Base-by-base conservation (phyloP, 192 early-diverging fungal genomes). In the Umbelopsis sp. region DNA sequence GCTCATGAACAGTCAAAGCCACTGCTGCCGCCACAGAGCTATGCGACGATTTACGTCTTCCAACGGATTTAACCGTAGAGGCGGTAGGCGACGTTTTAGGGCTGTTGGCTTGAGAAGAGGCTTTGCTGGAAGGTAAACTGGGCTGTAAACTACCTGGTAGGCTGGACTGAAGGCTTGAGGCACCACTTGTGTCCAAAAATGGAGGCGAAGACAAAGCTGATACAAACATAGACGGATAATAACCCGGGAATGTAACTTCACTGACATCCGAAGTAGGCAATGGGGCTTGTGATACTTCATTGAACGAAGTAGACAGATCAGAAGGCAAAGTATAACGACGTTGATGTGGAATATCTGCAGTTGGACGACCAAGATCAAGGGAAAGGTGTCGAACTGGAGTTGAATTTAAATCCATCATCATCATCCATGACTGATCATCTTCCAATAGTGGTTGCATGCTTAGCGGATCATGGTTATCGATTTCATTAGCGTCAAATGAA, bases 1-100 rank as follows among this genome's bases (percentile, higher is more conserved):
- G 77, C n/a, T 78, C 76, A 56, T 78, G 71, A 5, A 54, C 71
- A 4, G 76, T 73, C 38, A 78, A 41, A 10, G 76, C 69, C 36
- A 78, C 76, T 32, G 65, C 71, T 0, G 76, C 59, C 21, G 76
- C 76, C n/a, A 78, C 76, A 41, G 68, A 75, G 2, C 68, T 45
- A 12, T 70, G 68, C 20, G 72, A 26, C 6, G 76, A 69, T 14
- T 59, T 41, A 25, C 76, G 76, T 8, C 62, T 54, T 26, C 66
- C 54, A 8, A 43, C 29, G 16, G 45, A n/a, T 22, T 44, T 5
- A 5, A 41, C 20, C 53, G 31, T 10, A 59, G 14, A 22, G 32
- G 29, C 54, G 38, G 29, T 16, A n/a, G 20, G 3, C 14, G 8
- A 24, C n/a, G 17, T 2, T 38, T 24, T 3, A 12, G 45, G 24